Base-by-base conservation (phyloP, 2,329 filamentous ascomycete genomes). In the Iodosphaeria phyllophila region DNA sequence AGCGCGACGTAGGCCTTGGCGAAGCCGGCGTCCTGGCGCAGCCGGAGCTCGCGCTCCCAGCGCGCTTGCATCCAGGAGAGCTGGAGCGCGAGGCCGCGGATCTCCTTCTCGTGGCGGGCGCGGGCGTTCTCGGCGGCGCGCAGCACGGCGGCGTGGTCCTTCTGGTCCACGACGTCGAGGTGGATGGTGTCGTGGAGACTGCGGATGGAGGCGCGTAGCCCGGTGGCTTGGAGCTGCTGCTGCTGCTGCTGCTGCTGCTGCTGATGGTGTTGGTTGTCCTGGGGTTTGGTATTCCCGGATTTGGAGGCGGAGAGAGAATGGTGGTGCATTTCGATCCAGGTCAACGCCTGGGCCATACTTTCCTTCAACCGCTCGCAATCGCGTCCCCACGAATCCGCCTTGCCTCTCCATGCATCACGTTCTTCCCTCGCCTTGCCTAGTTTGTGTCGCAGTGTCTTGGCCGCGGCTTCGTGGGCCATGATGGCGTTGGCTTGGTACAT, bases 31-130 rank as follows among this genome's bases (percentile, higher is more conserved):
- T 84, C 79, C 33, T 65, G 63, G 20, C 89, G 66, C 51, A 95
- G 74, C 25, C 65, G 68, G 37, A 79, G 70, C 50, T 93, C 86
- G 16, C 89, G 67, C 43, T 69, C 64, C 54, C 77, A 78, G 26
- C 75, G 70, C 2, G 80, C 79, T 39, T 83, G 71, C 46, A 95
- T 69, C 71, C 79, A 95, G 40, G 83, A 68, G 45, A 95, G 86
- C 51, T 95, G 84, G 52, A 89, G 77, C 26, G 70, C 67, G 43
- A 95, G 61, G 11, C 86, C 86, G 36, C 73, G 69, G 26, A 93
- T 56, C 51, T 91, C 79, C 47, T 72, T 73, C 39, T 61, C 56
- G 46, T 89, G 79, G 22, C 65, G 58, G 35, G 67, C 68, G 39
- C 82, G 71, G 22, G 74, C 70, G 24, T 63, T 57, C 37, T 66